Percentiles rank a stretch among this genome's conserved stretches.
Conservation (phyloP, 345 rosid genomes). For the Syzygium jambos region DNA sequence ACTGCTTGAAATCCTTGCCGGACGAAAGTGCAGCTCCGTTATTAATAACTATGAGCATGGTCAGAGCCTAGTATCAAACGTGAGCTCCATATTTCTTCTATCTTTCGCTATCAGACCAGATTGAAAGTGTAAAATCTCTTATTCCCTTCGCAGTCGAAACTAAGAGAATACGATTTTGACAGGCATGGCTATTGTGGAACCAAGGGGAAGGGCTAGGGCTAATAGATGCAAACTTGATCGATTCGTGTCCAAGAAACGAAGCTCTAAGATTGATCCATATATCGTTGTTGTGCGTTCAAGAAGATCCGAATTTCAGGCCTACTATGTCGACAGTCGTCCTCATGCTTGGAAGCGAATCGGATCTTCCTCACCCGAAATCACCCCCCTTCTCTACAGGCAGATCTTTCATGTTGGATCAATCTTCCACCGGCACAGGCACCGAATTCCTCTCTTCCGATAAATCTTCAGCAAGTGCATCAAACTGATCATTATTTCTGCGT, state of each 20-base stretch:
- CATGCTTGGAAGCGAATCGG: slow-evolving; percentile 38
- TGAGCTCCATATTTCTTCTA: not conserved
- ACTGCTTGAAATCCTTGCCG: slow-evolving; percentile 30
- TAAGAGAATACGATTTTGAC: not conserved
- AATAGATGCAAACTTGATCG: slow-evolving; percentile 19
- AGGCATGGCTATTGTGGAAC: slow-evolving; percentile 40
- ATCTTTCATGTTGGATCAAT: not conserved
- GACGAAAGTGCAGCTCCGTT: slow-evolving; percentile 18
- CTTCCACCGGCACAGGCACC: not conserved
- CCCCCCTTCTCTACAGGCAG: slow-evolving; percentile 4
- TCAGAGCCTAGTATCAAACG: not conserved
- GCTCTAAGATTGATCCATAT: slow-evolving; percentile 34
- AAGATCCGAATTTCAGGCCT: slow-evolving; percentile 32
- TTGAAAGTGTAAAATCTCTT: not conserved
- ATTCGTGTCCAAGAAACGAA: slow-evolving; percentile 5
- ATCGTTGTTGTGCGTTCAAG: slow-evolving; percentile 38
- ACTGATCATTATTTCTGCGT: not conserved
- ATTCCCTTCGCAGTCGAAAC: not conserved
- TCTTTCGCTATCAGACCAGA: not conserved
- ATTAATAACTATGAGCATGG: not conserved
- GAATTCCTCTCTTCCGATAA: not conserved
- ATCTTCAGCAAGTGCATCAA: not conserved
- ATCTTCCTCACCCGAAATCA: slow-evolving; percentile 23
- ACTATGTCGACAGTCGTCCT: slow-evolving; percentile 31
- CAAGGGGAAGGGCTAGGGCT: slow-evolving; percentile 25